Conservation (phyloP, 106 monocot genomes). For the Apostasia shenzhenica region DNA sequence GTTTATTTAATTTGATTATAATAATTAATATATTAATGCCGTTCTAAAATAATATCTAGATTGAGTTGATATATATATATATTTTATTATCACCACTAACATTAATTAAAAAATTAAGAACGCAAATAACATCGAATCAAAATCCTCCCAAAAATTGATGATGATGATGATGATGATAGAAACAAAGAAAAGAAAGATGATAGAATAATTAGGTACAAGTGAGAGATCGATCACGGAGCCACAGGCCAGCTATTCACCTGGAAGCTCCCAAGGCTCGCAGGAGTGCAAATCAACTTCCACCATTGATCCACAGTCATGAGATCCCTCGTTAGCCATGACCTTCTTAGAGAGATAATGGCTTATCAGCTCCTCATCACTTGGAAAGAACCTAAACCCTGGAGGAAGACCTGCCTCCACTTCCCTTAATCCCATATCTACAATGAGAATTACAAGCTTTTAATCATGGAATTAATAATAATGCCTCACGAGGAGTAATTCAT, state of each 20-base stretch:
- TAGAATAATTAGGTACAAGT: neutral
- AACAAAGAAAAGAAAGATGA: neutral
- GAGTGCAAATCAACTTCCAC: conserved; percentile 72
- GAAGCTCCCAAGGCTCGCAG: conserved; percentile 72
- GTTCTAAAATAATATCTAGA: too few relatives aligned
- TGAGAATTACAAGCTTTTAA: neutral
- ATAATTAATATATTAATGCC: too few relatives aligned
- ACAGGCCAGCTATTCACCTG: conserved; percentile 23
- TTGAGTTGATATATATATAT: too few relatives aligned
- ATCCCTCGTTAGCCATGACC: conserved; percentile 28
- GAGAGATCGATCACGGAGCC: neutral
- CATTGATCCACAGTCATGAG: conserved; percentile 28
- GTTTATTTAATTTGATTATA: too few relatives aligned
- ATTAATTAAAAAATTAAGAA: too few relatives aligned
- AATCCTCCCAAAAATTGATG: too few relatives aligned
- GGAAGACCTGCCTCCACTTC: conserved; percentile 62
- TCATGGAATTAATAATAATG: too few relatives aligned
- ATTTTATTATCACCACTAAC: too few relatives aligned
- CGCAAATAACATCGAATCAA: too few relatives aligned
- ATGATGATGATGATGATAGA: neutral
- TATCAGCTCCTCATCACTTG: conserved; percentile 89
- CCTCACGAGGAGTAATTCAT: neutral
- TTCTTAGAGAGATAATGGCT: conserved; percentile 62
- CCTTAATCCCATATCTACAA: conserved; percentile 51
- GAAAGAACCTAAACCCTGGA: conserved; percentile 89